A percentile compares a stretch with the other conserved stretches of the same genome.
Conservation (phyloP, 2,329 filamentous ascomycete species). For the Onygenales sp. region DNA sequence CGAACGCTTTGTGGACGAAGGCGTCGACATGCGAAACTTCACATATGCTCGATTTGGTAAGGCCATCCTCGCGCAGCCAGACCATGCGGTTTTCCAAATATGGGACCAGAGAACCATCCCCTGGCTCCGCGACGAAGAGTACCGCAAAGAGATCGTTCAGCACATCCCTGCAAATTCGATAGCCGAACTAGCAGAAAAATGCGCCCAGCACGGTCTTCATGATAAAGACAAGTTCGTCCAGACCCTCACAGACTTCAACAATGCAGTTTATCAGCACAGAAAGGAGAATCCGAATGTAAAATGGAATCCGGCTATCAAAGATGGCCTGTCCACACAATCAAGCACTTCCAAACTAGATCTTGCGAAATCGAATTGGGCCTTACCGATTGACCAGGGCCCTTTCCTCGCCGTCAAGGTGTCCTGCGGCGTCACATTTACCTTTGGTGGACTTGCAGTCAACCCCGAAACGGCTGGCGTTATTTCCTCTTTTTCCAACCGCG, state of each 20-base stretch:
- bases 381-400: conserved; percentile 46
- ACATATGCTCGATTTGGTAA: conserved; percentile 58
- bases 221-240: conserved; percentile 39
- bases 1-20: conserved; percentile 57
- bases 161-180: conserved; percentile 43
- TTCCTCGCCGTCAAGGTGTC: conserved; percentile 56
- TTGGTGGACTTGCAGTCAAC: conserved; percentile 52
- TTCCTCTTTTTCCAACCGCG: conserved; percentile 31
- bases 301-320: conserved; percentile 53
- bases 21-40: conserved; percentile 55
- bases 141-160: conserved; percentile 47
- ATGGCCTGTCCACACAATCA: conserved; percentile 54
- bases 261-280: conserved; percentile 41
- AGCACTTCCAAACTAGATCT: conserved; percentile 32
- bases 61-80: conserved; percentile 51
- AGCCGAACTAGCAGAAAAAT: conserved; percentile 47
- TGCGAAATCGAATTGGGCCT: conserved; percentile 58
- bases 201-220: conserved; percentile 38
- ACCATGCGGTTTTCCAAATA: conserved; percentile 52
- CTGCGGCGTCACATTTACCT: conserved; percentile 60
- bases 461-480: conserved; percentile 46
- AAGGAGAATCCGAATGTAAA: conserved; percentile 35
- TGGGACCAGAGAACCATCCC: conserved; percentile 47
- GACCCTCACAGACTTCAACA: conserved; percentile 49
- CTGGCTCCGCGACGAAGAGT: conserved; percentile 54